These are phyloP conservation scores for Ramaria rubella DNA, from an alignment of 768 basidiomycete species.

Conservation along the genomic window DNA sequence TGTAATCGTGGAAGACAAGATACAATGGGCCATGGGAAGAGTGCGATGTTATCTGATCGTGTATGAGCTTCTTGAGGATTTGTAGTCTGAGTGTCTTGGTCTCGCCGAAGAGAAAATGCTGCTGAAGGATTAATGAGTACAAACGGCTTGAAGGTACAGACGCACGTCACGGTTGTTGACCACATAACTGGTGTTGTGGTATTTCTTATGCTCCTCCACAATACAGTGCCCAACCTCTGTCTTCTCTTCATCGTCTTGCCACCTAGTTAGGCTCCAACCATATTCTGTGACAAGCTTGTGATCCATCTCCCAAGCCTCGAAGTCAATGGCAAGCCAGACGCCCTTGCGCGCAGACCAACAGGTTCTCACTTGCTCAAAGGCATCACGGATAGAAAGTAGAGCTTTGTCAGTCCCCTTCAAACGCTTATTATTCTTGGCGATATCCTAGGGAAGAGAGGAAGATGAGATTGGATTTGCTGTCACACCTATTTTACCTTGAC, in stretches of 20 bases:
- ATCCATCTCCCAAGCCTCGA: conserved; percentile 79
- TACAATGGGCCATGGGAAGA: conserved; percentile 52
- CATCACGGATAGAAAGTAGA: conserved; percentile 48
- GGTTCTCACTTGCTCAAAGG: conserved; percentile 62
- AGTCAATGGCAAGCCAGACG: conserved; percentile 72
- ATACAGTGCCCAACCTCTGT: conserved; percentile 54
- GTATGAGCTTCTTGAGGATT: conserved; percentile 47
- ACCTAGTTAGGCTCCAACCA: conserved; percentile 62
- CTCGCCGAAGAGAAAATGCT: conserved; percentile 65
- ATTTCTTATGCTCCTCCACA: conserved; percentile 52
- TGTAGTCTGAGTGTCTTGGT: conserved; percentile 48
- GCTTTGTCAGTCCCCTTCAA: conserved; percentile 57
- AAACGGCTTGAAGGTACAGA: conserved; percentile 13
- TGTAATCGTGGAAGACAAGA: conserved; percentile 75
- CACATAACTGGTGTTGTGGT: conserved; percentile 58
- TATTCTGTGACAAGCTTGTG: conserved; percentile 73
- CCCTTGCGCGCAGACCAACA: conserved; percentile 60
- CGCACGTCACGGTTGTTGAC: conserved; percentile 53
- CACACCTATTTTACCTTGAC: conserved; percentile 42
- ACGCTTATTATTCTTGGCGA: conserved; percentile 76
- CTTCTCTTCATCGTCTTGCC: conserved; percentile 42
- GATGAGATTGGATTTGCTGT: not conserved
- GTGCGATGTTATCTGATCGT: conserved; percentile 36
- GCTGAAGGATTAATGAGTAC: not conserved
- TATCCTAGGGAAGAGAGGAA: conserved; percentile 38